Evolutionary conservation across 257 asterid species (phyloP).

Genomic region (Penstemon barbatus): DNA sequence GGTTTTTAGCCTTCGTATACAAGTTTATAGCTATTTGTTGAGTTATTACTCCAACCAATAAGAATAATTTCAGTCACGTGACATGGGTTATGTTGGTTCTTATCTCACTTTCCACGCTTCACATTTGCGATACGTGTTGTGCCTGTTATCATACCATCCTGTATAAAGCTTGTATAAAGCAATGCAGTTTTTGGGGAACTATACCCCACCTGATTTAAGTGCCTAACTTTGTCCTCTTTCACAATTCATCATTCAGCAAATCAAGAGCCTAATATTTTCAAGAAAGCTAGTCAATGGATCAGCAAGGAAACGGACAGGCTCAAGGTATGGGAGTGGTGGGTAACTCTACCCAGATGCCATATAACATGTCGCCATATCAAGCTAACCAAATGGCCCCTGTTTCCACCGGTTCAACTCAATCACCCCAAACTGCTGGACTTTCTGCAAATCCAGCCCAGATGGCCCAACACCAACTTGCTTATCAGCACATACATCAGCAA

Average conservation of each 20-base stretch:
- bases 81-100: not conserved
- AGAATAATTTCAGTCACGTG: not conserved
- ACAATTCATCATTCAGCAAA: slow-evolving; percentile 1
- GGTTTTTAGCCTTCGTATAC: not conserved
- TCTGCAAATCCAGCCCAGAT: slow-evolving; percentile 77
- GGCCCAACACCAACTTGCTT: slow-evolving; percentile 90
- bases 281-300: slow-evolving; percentile 60
- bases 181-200: not conserved
- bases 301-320: slow-evolving; percentile 86
- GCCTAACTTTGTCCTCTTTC: not conserved
- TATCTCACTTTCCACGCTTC: slow-evolving; percentile 16
- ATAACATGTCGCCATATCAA: slow-evolving; percentile 63
- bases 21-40: not conserved
- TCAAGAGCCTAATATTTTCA: slow-evolving; percentile 25
- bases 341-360: slow-evolving; percentile 67
- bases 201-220: not conserved
- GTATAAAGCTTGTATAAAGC: not conserved
- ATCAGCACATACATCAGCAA: slow-evolving; percentile 95
- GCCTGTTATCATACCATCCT: slow-evolving; percentile 4
- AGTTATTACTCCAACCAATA: not conserved
- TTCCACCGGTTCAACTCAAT: slow-evolving; percentile 56
- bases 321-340: slow-evolving; percentile 62
- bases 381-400: slow-evolving; percentile 75
- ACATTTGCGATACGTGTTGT: not conserved
- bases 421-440: slow-evolving; percentile 73